Evolutionary conservation across 2,329 filamentous ascomycete species (phyloP), one percentile per base, ranked within the genome.

Genomic region (Fusarium temperatum): DNA sequence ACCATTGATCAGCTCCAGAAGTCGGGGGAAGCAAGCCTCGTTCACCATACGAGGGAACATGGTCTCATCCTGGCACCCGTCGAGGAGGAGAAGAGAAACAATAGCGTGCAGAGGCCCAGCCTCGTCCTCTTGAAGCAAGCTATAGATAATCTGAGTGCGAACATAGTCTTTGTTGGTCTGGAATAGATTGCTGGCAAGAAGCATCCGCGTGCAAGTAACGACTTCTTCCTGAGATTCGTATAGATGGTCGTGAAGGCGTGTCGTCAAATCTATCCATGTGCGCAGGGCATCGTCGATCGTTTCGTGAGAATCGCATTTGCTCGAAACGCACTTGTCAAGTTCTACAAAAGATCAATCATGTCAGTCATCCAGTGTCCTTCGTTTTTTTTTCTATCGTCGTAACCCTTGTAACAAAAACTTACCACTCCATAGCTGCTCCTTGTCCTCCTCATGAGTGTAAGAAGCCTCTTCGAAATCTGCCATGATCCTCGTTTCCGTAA

Each of bases 341-440:
- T 87, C 88, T 90, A 73, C 35, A 26, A n/a, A 22, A 35, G 32
- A 32, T 36, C 45, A 48, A 63, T 18, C 28, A 39, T 56, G 71
- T 76, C 57, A 75, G 76, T 58, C 50, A 35, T 48, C 47, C 55
- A 55, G 41, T 32, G 35, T 66, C 58, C 57, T 77, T 53, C 17
- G 22, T 28, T 28, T 48, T 48, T 53, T 38, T 28, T 47, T 11
- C 35, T 24, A 36, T 6, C 44, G 32, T 50, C 45, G 39, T 47
- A 39, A 28, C 26, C 15, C 30, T 15, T 15, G 28, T n/a, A 24
- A 24, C 9, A 26, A 41, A 41, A 60, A 80, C 83, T 75, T 76
- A 97, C 95, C 93, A 84, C 91, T 88, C 96, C 95, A 98, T 85
- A 98, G 95, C 84, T 95, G 92, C 82, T 94, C 89, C 85, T 94